Evolutionary conservation across 2,329 filamentous ascomycete species (phyloP).

Genomic region (Metarhizium guizhouense): DNA sequence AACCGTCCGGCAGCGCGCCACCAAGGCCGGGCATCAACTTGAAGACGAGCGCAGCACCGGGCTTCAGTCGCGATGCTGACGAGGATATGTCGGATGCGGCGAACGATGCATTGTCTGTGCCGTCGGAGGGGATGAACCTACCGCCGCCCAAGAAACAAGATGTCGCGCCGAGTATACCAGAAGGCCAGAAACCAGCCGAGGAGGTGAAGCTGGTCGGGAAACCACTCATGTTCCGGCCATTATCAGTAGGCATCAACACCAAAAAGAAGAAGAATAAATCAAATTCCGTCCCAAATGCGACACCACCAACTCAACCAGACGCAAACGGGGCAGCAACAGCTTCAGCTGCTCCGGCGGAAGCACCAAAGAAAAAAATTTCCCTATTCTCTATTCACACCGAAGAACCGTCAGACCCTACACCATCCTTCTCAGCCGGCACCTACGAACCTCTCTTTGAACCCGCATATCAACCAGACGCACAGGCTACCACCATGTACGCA

Average conservation of each 20-base stretch:
- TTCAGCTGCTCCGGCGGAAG: conserved; percentile 8
- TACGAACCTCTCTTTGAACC: conserved; percentile 47
- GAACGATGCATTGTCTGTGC: conserved; percentile 7
- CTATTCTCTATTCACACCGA: conserved; percentile 57
- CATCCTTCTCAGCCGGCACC: conserved; percentile 13
- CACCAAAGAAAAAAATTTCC: conserved; percentile 47
- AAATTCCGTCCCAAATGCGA: conserved; percentile 6
- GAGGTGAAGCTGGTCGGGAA: conserved; percentile 67
- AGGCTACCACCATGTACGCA: conserved; percentile 14
- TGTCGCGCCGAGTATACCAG: conserved; percentile 40
- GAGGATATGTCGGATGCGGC: conserved; percentile 10
- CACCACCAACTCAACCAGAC: not conserved
- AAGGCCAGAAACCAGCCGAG: conserved; percentile 48
- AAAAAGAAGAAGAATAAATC: conserved; percentile 53
- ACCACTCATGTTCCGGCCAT: conserved; percentile 77
- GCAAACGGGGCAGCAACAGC: conserved; percentile 8
- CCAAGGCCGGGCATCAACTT: conserved; percentile 45
- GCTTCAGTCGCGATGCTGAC: conserved; percentile 57
- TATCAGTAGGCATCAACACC: conserved; percentile 72
- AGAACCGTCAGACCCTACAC: conserved; percentile 18
- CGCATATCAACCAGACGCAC: conserved; percentile 10
- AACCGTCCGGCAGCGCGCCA: conserved; percentile 18
- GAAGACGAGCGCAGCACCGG: conserved; percentile 76
- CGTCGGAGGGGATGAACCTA: conserved; percentile 21
- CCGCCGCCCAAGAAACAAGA: conserved; percentile 32